Evolutionary conservation across 2,329 filamentous ascomycete genomes (phyloP).

Genomic region (Aspergillus clavatus): DNA sequence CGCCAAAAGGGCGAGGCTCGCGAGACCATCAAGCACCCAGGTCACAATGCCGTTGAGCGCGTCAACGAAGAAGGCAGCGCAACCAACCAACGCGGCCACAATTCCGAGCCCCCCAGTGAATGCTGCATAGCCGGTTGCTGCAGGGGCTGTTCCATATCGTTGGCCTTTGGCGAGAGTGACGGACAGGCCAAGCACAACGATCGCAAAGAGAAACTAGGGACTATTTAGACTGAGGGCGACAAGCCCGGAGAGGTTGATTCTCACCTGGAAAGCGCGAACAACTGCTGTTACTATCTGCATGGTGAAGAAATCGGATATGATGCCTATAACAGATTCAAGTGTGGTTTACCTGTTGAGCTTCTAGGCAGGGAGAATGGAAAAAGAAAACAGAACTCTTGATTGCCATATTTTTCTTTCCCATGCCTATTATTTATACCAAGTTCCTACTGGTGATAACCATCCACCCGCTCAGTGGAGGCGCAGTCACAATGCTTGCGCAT

Average conservation of each 20-base stretch:
- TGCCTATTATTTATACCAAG: too few relatives aligned
- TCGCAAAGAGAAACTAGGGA: slow-evolving; percentile 15
- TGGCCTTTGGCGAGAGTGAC: slow-evolving; percentile 19
- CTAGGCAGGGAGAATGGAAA: too few relatives aligned
- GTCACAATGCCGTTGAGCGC: slow-evolving; percentile 13
- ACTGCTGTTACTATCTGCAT: not conserved
- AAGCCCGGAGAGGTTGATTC: not conserved
- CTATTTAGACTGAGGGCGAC: not conserved
- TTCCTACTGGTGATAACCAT: too few relatives aligned
- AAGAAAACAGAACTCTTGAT: too few relatives aligned
- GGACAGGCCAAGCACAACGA: slow-evolving; percentile 21
- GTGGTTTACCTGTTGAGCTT: too few relatives aligned
- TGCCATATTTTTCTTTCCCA: too few relatives aligned
- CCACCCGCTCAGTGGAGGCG: too few relatives aligned
- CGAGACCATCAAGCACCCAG: slow-evolving; percentile 18
- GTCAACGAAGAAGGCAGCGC: slow-evolving; percentile 9
- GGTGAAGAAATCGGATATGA: too few relatives aligned
- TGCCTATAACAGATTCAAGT: too few relatives aligned
- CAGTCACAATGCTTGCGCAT: not conserved
- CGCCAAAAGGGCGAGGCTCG: slow-evolving; percentile 16
- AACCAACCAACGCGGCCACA: slow-evolving; percentile 15
- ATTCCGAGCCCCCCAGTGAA: slow-evolving; percentile 20
- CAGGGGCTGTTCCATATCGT: slow-evolving; percentile 10
- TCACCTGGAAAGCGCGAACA: not conserved
- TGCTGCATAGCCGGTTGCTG: slow-evolving; percentile 18